Conservation (phyloP, 306 rosid genomes). For the Chamaecrista fasciculata region DNA sequence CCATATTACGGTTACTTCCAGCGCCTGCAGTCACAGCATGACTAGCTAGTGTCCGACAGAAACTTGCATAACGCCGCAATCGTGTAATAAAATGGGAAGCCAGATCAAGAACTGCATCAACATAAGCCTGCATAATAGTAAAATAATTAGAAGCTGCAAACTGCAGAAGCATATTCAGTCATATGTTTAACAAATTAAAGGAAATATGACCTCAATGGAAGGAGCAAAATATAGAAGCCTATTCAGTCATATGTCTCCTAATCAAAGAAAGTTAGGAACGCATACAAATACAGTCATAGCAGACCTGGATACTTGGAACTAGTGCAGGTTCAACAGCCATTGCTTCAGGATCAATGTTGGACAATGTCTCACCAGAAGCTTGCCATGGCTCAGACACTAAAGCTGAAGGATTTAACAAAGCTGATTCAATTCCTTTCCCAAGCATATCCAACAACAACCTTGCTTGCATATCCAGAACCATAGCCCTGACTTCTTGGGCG, state of each 20-base stretch:
- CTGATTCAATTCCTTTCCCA: slow-evolving; percentile 98
- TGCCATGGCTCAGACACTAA: slow-evolving; percentile 90
- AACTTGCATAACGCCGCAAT: slow-evolving; percentile 96
- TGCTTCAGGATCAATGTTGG: slow-evolving; percentile 81
- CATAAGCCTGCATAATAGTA: slow-evolving; percentile 76
- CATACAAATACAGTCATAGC: slow-evolving; percentile 25
- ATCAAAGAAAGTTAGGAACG: slow-evolving; percentile 8
- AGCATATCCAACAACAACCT: slow-evolving; percentile 97
- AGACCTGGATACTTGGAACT: slow-evolving; percentile 79
- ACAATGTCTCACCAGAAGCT: slow-evolving; percentile 68
- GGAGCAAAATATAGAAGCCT: too few species aligned
- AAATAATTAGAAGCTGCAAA: slow-evolving; percentile 21
- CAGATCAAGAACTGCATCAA: slow-evolving; percentile 94
- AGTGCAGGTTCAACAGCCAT: slow-evolving; percentile 92
- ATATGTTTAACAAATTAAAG: slow-evolving; percentile 12
- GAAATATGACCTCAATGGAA: slow-evolving; percentile 17
- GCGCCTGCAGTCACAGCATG: slow-evolving; percentile 92
- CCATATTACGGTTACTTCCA: slow-evolving; percentile 90
- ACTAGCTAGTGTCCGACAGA: slow-evolving; percentile 97
- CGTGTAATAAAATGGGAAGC: slow-evolving; percentile 99
- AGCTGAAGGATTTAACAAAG: slow-evolving; percentile 82
- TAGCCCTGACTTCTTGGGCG: slow-evolving; percentile 99
- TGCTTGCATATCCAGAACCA: slow-evolving; percentile 99
- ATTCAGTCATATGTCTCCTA: too few species aligned
- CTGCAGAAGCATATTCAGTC: neutral